These are phyloP conservation scores for Ascochyta lentis DNA, from an alignment of 2,329 filamentous ascomycete genomes.

Conservation along the genomic window DNA sequence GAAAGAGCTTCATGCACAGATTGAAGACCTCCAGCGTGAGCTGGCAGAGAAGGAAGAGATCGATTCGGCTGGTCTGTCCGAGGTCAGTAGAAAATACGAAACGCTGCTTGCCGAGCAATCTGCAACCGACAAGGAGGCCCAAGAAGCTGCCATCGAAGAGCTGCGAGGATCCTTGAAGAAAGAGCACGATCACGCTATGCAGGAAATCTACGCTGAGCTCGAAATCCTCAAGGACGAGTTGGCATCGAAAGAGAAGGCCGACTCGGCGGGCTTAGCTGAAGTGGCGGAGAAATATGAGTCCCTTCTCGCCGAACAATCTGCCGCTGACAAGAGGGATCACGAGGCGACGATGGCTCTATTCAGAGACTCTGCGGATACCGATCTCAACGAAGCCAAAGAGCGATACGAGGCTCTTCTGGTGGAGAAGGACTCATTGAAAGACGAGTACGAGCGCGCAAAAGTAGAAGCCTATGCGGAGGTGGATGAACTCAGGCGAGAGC, in stretches of 20 bases:
- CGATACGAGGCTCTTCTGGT: slow-evolving; percentile 28
- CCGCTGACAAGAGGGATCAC: slow-evolving; percentile 29
- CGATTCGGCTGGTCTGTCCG: slow-evolving; percentile 22
- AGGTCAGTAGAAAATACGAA: slow-evolving; percentile 39
- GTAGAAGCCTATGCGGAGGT: slow-evolving; percentile 11
- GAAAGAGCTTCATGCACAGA: slow-evolving; percentile 28
- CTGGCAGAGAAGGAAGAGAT: slow-evolving; percentile 27
- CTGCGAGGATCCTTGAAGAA: slow-evolving; percentile 28
- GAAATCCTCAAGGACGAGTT: slow-evolving; percentile 32
- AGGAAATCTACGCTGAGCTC: slow-evolving; percentile 30
- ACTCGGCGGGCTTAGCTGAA: slow-evolving; percentile 26
- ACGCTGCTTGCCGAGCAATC: slow-evolving; percentile 33
- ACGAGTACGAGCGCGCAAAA: slow-evolving; percentile 25
- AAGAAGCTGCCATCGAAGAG: slow-evolving; percentile 28
- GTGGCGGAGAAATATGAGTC: slow-evolving; percentile 37
- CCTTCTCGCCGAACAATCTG: slow-evolving; percentile 33
- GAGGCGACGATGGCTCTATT: slow-evolving; percentile 29
- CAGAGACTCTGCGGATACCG: slow-evolving; percentile 19
- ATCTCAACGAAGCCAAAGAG: slow-evolving; percentile 19
- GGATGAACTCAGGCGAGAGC: slow-evolving; percentile 10
- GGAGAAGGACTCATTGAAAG: slow-evolving; percentile 34
- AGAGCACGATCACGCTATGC: slow-evolving; percentile 26
- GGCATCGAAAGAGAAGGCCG: slow-evolving; percentile 23
- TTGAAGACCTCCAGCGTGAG: slow-evolving; percentile 31
- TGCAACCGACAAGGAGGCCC: slow-evolving; percentile 25